These are phyloP conservation scores for Rhododendron griersonianum DNA, from an alignment of 148 eudicot genomes.

Conservation along the genomic window DNA sequence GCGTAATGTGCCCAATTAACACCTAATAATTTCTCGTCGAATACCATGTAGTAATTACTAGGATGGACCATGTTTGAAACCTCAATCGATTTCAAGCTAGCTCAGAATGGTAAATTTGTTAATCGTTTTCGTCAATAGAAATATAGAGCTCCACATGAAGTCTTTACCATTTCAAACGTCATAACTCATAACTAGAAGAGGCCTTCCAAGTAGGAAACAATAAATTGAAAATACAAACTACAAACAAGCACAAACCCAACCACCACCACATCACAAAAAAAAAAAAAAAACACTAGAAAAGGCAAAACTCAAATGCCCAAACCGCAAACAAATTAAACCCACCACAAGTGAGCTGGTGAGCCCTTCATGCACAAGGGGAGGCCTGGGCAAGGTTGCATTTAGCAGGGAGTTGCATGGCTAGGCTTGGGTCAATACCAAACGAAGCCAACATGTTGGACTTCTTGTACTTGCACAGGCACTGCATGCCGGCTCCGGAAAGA, in stretches of 20 bases:
- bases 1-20: background rate
- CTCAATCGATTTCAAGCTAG: too few species aligned
- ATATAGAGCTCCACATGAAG: too few species aligned
- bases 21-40: background rate
- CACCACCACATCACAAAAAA: too few species aligned
- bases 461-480: constrained; percentile 46
- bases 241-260: too few species aligned
- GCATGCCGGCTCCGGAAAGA: constrained; percentile 28
- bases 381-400: constrained; percentile 25
- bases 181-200: too few species aligned
- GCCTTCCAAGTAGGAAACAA: too few species aligned
- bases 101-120: too few species aligned
- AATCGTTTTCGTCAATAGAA: too few species aligned
- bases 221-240: too few species aligned
- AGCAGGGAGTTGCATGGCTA: constrained; percentile 36
- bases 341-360: background rate
- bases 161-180: too few species aligned
- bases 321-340: background rate
- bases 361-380: constrained; percentile 7
- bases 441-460: constrained; percentile 20
- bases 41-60: too few species aligned
- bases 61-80: too few species aligned
- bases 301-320: background rate
- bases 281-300: background rate
- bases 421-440: constrained; percentile 40